Evolutionary conservation across 345 rosid species (phyloP).

Genomic region (Pistacia vera): DNA sequence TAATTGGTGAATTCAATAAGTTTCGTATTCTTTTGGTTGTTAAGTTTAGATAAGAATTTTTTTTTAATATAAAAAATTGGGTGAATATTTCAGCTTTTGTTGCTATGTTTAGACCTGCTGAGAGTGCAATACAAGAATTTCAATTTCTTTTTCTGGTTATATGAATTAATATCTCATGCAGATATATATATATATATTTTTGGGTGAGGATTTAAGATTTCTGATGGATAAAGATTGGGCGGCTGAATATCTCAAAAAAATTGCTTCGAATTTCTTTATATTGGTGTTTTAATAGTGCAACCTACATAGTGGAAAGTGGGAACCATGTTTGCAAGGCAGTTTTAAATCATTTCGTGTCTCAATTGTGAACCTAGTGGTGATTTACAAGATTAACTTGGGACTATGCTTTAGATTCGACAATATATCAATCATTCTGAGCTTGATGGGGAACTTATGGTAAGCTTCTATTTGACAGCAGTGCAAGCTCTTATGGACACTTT

Average conservation of each 20-base stretch:
- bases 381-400: constrained; percentile 8
- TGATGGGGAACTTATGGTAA: constrained; percentile 7
- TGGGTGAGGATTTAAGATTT: not conserved
- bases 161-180: too few species aligned
- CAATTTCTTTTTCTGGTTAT: not conserved
- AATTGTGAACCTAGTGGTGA: not conserved
- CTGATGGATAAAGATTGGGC: not conserved
- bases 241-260: not conserved
- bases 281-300: not conserved
- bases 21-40: not conserved
- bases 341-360: constrained; percentile 1
- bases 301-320: not conserved
- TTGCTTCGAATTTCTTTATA: not conserved
- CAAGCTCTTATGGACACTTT: constrained; percentile 19
- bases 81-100: not conserved
- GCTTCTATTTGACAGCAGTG: not conserved
- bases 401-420: constrained; percentile 1
- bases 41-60: too few species aligned
- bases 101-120: not conserved
- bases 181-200: too few species aligned
- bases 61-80: too few species aligned
- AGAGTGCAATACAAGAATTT: not conserved
- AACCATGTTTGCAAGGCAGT: not conserved
- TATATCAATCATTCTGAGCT: constrained; percentile 11
- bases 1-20: not conserved